phyloP scores from a whole-genome alignment of 108 stramenopile genomes.

The Skeletonema costatum region DNA sequence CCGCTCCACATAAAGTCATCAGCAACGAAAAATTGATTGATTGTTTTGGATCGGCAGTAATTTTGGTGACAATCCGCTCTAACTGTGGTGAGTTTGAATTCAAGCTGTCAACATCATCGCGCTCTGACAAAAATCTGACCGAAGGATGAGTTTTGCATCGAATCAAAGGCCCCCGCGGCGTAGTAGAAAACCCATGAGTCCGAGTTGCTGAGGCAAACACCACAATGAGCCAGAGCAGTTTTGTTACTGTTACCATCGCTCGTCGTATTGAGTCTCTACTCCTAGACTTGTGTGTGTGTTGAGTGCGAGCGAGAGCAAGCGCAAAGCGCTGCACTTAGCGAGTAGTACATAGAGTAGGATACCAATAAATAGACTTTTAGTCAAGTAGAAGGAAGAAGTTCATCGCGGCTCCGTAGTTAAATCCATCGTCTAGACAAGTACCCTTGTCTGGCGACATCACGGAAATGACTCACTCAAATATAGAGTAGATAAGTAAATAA shows the following conservation, averaged over 20 bases:
- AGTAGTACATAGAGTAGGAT: too few species aligned
- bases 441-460: too few species aligned
- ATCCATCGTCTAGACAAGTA: too few species aligned
- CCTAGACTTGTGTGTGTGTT: too few species aligned
- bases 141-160: background rate
- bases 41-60: slow-evolving; percentile 23
- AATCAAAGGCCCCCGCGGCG: background rate
- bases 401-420: too few species aligned
- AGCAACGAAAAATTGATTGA: slow-evolving; percentile 56
- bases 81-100: slow-evolving; percentile 3
- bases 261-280: too few species aligned
- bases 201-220: background rate
- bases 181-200: background rate
- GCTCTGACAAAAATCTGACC: slow-evolving; percentile 1
- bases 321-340: too few species aligned
- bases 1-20: slow-evolving; percentile 74
- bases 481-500: too few species aligned
- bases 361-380: too few species aligned
- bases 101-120: slow-evolving; percentile 1
- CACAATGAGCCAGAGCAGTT: background rate
- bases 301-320: too few species aligned
- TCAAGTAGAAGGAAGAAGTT: too few species aligned
- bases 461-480: too few species aligned
- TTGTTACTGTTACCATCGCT: background rate
- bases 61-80: slow-evolving; percentile 6